Evolutionary conservation across 164 flowering plant genomes (phyloP).

Genomic region (Santalum album): DNA sequence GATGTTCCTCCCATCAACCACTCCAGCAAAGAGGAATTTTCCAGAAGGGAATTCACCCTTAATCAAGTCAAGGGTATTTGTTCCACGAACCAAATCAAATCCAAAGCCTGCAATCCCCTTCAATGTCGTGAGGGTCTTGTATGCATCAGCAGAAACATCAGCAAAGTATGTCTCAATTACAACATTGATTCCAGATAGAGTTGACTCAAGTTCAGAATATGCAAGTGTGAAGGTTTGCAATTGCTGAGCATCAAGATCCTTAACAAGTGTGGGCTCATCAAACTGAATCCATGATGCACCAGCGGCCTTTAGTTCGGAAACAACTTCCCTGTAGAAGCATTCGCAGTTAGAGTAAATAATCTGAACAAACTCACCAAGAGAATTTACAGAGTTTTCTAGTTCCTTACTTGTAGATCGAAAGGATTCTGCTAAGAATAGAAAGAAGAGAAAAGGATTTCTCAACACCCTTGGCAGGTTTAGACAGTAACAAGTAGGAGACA

Average conservation of each 20-base stretch:
- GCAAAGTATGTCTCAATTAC: constrained; percentile 87
- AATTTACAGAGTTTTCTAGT: constrained; percentile 1
- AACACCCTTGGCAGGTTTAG: constrained; percentile 86
- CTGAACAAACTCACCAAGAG: too few species aligned
- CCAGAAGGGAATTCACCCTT: constrained; percentile 63
- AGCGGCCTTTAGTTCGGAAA: constrained; percentile 73
- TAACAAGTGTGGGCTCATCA: constrained; percentile 76
- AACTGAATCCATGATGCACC: constrained; percentile 91
- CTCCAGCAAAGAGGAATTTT: constrained; percentile 83
- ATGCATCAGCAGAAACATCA: constrained; percentile 71
- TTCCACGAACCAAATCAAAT: constrained; percentile 80
- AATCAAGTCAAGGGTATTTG: constrained; percentile 63
- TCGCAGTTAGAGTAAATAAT: neutral
- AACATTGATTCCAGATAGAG: constrained; percentile 63
- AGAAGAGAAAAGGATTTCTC: constrained; percentile 61
- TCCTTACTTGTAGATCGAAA: constrained; percentile 68
- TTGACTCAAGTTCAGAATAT: constrained; percentile 61
- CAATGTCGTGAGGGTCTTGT: constrained; percentile 57
- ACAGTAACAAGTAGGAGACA: constrained; percentile 67
- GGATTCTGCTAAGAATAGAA: constrained; percentile 57
- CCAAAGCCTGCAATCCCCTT: constrained; percentile 68
- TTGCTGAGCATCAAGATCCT: constrained; percentile 65
- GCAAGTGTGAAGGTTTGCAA: constrained; percentile 71
- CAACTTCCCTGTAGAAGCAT: constrained; percentile 53
- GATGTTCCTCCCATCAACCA: constrained; percentile 95